A percentile compares a stretch with the other conserved stretches of the same genome.
These are phyloP conservation scores for Dactylella cylindrospora DNA, from an alignment of 2,329 filamentous ascomycete species.

Conservation along the genomic window DNA sequence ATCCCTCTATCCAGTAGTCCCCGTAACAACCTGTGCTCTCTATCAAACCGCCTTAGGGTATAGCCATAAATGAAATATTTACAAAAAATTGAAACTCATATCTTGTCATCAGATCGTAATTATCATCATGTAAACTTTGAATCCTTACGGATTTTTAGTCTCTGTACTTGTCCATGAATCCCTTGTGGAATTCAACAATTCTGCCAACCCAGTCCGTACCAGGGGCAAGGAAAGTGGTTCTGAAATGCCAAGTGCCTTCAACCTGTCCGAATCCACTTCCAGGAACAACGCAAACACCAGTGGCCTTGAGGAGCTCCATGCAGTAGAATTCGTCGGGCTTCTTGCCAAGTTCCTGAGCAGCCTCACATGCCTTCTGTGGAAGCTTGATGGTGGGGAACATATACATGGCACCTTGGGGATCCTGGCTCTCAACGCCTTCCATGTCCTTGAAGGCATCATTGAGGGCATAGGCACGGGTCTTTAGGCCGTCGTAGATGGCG, in stretches of 20 bases:
- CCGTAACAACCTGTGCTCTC: not conserved
- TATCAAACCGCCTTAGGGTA: constrained; percentile 22
- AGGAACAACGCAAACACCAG: constrained; percentile 90
- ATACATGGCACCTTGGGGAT: constrained; percentile 94
- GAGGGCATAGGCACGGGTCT: constrained; percentile 76
- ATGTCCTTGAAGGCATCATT: constrained; percentile 89
- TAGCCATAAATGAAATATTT: constrained; percentile 3
- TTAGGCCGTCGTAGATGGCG: constrained; percentile 74
- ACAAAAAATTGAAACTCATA: not conserved
- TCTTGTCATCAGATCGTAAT: too few species aligned
- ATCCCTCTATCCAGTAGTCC: constrained; percentile 1
- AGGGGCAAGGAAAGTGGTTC: constrained; percentile 93
- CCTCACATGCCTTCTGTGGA: constrained; percentile 71
- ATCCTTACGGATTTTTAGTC: too few species aligned
- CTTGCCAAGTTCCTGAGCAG: constrained; percentile 72
- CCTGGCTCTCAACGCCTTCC: constrained; percentile 90
- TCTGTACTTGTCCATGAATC: constrained; percentile 78
- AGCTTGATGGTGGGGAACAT: constrained; percentile 93
- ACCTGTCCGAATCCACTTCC: constrained; percentile 93
- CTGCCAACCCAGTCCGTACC: constrained; percentile 91
- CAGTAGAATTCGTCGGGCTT: constrained; percentile 91
- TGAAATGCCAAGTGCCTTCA: constrained; percentile 86
- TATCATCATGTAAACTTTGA: too few species aligned
- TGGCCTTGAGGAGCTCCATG: constrained; percentile 84
- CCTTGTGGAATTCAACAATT: constrained; percentile 85